Evolutionary conservation across 139 green algal species (phyloP), one percentile per base, ranked within the genome.

Genomic region (Coelastrella sp.): DNA sequence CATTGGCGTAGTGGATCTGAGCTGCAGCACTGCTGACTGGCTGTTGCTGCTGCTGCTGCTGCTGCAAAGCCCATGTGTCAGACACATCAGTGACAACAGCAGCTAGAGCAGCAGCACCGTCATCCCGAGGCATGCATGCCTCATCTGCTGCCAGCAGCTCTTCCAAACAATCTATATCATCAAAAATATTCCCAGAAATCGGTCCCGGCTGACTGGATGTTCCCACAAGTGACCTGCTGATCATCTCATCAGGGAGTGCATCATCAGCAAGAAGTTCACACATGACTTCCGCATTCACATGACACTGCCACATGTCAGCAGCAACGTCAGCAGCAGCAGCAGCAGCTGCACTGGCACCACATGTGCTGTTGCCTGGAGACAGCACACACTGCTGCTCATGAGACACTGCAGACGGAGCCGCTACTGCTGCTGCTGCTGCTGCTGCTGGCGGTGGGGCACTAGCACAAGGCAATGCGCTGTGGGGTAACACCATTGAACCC

Each of bases 341-440:
- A 38, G 38, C 68, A 77, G 27, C 66, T 74, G 66, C 35, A 25
- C 15, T 23, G 34, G 30, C 32, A 30, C 40, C 40, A 38, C 30
- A 27, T 17, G 15, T 67, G 59, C 59, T 67, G 32, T 25, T 74
- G 66, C n/a, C n/a, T n/a, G n/a, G n/a, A n/a, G n/a, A n/a, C n/a
- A n/a, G n/a, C n/a, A n/a, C n/a, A n/a, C n/a, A n/a, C 66, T 74
- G 66, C 66, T 51, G 66, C 62, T 3, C 21, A 43, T 74, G 35
- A n/a, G n/a, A n/a, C n/a, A n/a, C n/a, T n/a, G n/a, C n/a, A n/a
- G n/a, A n/a, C n/a, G n/a, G n/a, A n/a, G 23, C 66, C 30, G 32
- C 5, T 38, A 34, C 68, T 76, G 68, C 68, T 76, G 68, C 68
- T 53, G 68, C 68, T 76, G 67, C 67, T 77, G 68, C 68, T 77